These are phyloP conservation scores for Acanthochlamys bracteata DNA, from an alignment of 106 monocot species.

Conservation along the genomic window DNA sequence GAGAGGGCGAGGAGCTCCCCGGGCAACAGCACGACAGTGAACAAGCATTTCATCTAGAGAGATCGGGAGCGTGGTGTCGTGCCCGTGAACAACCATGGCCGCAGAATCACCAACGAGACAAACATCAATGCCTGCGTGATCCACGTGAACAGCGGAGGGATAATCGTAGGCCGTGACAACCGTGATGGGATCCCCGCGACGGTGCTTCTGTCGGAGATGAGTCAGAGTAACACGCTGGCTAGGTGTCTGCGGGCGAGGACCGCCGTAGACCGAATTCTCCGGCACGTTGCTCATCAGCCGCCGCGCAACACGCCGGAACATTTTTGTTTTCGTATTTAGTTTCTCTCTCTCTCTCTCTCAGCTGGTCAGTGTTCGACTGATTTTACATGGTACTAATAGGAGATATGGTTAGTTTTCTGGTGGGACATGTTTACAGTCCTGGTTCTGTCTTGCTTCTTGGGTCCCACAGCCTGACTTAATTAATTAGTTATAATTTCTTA, in stretches of 20 bases:
- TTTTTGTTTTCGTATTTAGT: not conserved
- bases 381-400: too few species aligned
- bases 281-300: conserved; percentile 79
- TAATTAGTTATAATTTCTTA: too few species aligned
- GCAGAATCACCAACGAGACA: conserved; percentile 96
- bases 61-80: conserved; percentile 98
- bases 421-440: too few species aligned
- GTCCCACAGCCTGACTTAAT: too few species aligned
- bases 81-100: conserved; percentile 97
- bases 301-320: conserved; percentile 15
- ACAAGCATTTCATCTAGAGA: conserved; percentile 83
- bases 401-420: too few species aligned
- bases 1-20: conserved; percentile 73
- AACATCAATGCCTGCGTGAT: conserved; percentile 69
- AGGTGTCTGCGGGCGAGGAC: conserved; percentile 53
- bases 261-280: conserved; percentile 80
- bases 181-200: conserved; percentile 65
- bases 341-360: not conserved
- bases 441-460: too few species aligned
- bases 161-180: conserved; percentile 98
- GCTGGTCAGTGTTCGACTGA: too few species aligned
- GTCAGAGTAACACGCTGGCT: conserved; percentile 53
- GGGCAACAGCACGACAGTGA: conserved; percentile 85
- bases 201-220: conserved; percentile 66
- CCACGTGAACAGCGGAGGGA: conserved; percentile 90